Evolutionary conservation across 2,329 filamentous ascomycete species (phyloP), one percentile per base, ranked within the genome.

Genomic region (Epicoccum nigrum): DNA sequence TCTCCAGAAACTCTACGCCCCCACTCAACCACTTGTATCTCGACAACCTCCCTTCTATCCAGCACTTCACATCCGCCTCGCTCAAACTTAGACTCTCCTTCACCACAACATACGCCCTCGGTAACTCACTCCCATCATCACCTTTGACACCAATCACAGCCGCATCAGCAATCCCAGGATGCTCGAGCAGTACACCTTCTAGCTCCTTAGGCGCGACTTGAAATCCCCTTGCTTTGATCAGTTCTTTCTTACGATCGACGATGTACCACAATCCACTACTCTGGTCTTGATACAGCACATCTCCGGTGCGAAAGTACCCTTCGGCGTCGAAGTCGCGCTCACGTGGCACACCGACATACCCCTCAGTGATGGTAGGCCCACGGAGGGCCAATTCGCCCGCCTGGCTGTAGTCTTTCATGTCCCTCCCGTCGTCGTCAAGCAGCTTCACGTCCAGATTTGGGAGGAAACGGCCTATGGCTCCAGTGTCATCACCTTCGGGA

Each of bases 161-260:
- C 4, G 77, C 86, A 69, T 90, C 87, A 27, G 77, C 77, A 19
- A 90, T 70, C 1, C 72, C 74, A 2, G 76, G 74, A 60, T 83
- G 81, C 12, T 81, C 78, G 12, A 84, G 68, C 17, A 85, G 65
- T 8, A 83, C 58, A 4, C 79, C 80, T 65, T 85, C 83, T 4
- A 85, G 68, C 61, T 85, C 82, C 1, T 81, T 81, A 1, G 83
- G 83, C 9, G 83, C 80, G 11, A 85, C 83, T 64, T 85, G 83
- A 45, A 81, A 79, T 8, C 82, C 83, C 55, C 82, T 83, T 27
- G 83, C 81, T 64, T 85, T 85, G 70, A 84, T 85, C 44, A 85
- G 73, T 62, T 85, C 69, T 50, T 73, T 73, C 54, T 66, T 67
- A 11, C 70, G 58, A 51, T 73, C 70, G 2, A 68, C 63, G 32